Conservation (phyloP, 1,284 basidiomycete genomes). For the Cryptococcus wingfieldii region DNA sequence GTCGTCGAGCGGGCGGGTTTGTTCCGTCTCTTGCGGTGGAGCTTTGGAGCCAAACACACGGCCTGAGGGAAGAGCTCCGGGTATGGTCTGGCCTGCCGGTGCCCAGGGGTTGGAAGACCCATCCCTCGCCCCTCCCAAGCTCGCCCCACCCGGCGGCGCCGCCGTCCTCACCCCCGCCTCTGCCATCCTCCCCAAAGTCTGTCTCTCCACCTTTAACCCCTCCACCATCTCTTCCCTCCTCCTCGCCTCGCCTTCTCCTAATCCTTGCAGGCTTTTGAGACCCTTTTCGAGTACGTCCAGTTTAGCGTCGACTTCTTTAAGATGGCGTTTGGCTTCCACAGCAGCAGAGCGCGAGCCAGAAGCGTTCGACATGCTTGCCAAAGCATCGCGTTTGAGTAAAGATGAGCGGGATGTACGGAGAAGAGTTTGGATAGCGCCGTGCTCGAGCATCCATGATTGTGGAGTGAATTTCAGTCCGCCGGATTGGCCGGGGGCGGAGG, state of each 20-base stretch:
- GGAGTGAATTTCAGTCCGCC: constrained; percentile 52
- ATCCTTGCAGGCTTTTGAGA: constrained; percentile 52
- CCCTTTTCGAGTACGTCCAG: constrained; percentile 66
- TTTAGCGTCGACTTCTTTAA: constrained; percentile 67
- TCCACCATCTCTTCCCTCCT: constrained; percentile 76
- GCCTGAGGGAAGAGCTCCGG: constrained; percentile 13
- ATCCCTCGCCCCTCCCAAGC: background rate
- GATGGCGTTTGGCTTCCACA: constrained; percentile 74
- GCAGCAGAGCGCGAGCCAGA: constrained; percentile 70
- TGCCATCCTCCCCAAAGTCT: constrained; percentile 49
- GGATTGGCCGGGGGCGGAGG: constrained; percentile 10
- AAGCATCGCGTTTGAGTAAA: constrained; percentile 78
- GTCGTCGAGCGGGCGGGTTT: constrained; percentile 82
- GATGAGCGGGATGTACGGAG: constrained; percentile 75
- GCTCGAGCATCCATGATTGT: constrained; percentile 78
- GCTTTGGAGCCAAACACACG: constrained; percentile 67
- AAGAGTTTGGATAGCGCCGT: constrained; percentile 66
- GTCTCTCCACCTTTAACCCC: constrained; percentile 68
- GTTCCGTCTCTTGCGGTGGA: constrained; percentile 70
- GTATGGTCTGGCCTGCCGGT: constrained; percentile 1
- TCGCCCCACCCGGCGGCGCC: background rate
- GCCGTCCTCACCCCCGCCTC: constrained; percentile 41
- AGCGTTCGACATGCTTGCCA: constrained; percentile 69
- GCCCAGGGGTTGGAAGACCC: background rate
- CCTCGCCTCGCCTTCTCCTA: constrained; percentile 77